Evolutionary conservation across 768 basidiomycete species (phyloP).

Genomic region (Lenzites betulinus): DNA sequence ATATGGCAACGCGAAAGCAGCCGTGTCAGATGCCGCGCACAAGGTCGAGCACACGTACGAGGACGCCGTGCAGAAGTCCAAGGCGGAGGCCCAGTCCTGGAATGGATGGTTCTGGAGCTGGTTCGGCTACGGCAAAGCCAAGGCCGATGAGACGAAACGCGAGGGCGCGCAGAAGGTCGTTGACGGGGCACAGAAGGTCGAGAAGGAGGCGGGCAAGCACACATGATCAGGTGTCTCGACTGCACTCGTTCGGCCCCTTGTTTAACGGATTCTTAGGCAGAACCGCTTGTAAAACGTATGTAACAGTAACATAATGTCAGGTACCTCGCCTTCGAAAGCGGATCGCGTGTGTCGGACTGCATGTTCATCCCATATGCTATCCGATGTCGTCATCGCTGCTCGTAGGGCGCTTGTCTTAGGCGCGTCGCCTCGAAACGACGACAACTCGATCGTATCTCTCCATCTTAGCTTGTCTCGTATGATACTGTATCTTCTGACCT

Average conservation of each 20-base stretch:
- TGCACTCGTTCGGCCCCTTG: neutral
- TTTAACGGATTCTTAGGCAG: conserved; percentile 1
- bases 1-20: conserved; percentile 22
- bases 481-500: no score
- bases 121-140: conserved; percentile 43
- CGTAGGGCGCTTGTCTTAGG: no score
- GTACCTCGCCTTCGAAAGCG: no score
- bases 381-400: no score
- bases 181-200: conserved; percentile 33
- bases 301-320: conserved; percentile 12
- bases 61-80: conserved; percentile 32
- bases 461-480: no score
- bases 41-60: conserved; percentile 33
- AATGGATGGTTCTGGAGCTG: conserved; percentile 36
- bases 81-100: conserved; percentile 35
- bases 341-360: no score
- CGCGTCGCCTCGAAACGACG: no score
- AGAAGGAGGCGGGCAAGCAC: conserved; percentile 33
- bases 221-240: conserved; percentile 15
- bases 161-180: conserved; percentile 31
- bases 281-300: neutral
- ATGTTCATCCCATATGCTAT: no score
- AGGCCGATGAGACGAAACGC: conserved; percentile 34
- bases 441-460: no score
- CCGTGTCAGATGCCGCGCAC: conserved; percentile 31